Conservation (phyloP, 2,329 filamentous ascomycete species). For the Nothopassalora personata region DNA sequence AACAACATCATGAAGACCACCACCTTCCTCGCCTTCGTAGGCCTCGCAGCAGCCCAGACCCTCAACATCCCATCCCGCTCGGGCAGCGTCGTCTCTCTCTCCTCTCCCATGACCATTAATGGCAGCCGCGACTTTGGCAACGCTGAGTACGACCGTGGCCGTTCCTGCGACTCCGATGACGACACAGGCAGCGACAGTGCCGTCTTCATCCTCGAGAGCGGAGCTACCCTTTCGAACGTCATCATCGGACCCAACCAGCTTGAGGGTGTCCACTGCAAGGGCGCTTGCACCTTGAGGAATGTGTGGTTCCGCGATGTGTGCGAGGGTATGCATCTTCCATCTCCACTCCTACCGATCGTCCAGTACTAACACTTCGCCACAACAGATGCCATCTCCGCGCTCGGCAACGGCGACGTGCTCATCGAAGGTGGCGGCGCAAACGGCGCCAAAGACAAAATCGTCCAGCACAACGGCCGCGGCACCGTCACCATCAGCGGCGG, state of each 20-base stretch:
- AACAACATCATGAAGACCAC: constrained; percentile 9
- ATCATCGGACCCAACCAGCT: constrained; percentile 50
- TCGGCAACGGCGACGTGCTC: constrained; percentile 34
- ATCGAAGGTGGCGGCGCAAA: constrained; percentile 37
- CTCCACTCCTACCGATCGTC: too few species aligned
- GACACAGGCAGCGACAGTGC: constrained; percentile 38
- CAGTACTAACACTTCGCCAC: too few species aligned
- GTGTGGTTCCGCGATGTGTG: constrained; percentile 43
- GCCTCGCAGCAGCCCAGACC: constrained; percentile 28
- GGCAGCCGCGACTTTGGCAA: constrained; percentile 15
- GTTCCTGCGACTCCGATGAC: constrained; percentile 9
- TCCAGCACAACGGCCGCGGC: constrained; percentile 41
- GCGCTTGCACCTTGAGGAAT: constrained; percentile 44
- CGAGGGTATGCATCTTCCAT: constrained; percentile 28
- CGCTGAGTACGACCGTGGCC: constrained; percentile 15
- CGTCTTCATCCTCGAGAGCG: constrained; percentile 50
- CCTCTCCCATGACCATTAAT: constrained; percentile 21
- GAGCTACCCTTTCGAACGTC: constrained; percentile 49
- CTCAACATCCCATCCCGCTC: constrained; percentile 32
- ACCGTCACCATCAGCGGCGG: constrained; percentile 40
- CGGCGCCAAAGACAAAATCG: constrained; percentile 38
- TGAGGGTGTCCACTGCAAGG: constrained; percentile 50
- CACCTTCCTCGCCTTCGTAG: constrained; percentile 13
- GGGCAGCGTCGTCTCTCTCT: constrained; percentile 29
- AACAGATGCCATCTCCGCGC: constrained; percentile 33